Conservation (phyloP, 306 rosid genomes). For the Trichosanthes cucumerina region DNA sequence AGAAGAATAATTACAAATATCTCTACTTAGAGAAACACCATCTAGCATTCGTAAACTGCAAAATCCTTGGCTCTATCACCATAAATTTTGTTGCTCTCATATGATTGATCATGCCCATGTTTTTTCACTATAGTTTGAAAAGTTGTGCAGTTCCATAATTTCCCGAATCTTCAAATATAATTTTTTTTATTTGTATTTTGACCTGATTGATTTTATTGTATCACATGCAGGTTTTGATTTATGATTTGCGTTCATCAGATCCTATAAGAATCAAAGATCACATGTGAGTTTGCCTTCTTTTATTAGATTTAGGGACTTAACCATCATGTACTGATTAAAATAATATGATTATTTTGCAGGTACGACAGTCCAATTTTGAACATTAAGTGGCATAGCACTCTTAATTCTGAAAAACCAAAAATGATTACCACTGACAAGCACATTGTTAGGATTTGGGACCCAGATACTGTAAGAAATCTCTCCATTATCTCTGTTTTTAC, state of each 20-base stretch:
- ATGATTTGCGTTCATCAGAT: slow-evolving; percentile 74
- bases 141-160: neutral
- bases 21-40: neutral
- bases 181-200: neutral
- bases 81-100: neutral
- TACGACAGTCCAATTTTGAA: slow-evolving; percentile 82
- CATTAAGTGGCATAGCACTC: slow-evolving; percentile 89
- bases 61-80: neutral
- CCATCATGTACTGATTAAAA: slow-evolving; percentile 6
- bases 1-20: neutral
- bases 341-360: slow-evolving; percentile 34
- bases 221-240: slow-evolving; percentile 66
- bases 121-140: neutral
- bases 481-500: neutral
- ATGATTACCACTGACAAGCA: slow-evolving; percentile 71
- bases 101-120: neutral
- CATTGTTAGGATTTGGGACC: slow-evolving; percentile 86
- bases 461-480: slow-evolving; percentile 49
- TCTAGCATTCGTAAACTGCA: neutral
- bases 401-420: slow-evolving; percentile 56
- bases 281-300: slow-evolving; percentile 48
- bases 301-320: neutral
- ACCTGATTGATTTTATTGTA: neutral
- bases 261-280: slow-evolving; percentile 72
- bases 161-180: neutral